phyloP scores from a whole-genome alignment of 176 grass and related monocot species.

The Oryza officinalis region DNA sequence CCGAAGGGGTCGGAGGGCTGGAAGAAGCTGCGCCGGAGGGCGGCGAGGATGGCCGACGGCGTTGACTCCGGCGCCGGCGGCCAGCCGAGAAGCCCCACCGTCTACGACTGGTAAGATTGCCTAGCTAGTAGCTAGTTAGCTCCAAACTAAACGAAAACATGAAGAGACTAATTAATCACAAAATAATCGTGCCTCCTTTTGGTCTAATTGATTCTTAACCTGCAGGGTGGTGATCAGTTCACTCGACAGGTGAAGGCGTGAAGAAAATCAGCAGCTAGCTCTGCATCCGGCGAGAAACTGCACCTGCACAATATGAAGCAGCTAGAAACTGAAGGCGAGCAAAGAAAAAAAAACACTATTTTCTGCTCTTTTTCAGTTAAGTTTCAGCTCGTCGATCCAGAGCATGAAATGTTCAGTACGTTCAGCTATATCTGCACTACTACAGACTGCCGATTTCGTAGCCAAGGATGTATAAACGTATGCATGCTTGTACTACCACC shows the following conservation, averaged over 20 bases:
- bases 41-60: constrained; percentile 44
- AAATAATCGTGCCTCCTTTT: background rate
- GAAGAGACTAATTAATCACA: background rate
- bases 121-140: background rate
- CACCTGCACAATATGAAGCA: background rate
- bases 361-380: background rate
- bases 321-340: background rate
- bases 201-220: background rate
- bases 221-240: constrained; percentile 88
- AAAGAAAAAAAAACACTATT: too few relatives aligned
- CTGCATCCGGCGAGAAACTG: background rate
- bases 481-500: background rate
- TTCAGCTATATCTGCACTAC: background rate
- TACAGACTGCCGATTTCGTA: constrained; percentile 24
- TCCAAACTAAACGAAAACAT: background rate
- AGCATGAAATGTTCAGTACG: constrained; percentile 4
- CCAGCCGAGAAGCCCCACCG: constrained; percentile 76
- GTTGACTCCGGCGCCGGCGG: constrained; percentile 24
- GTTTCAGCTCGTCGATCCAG: constrained; percentile 20
- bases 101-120: constrained; percentile 74
- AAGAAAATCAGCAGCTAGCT: background rate
- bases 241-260: constrained; percentile 49
- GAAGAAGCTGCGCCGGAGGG: constrained; percentile 61
- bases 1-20: constrained; percentile 53
- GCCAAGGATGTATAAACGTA: background rate